Percentiles rank a stretch among this genome's conserved stretches.
Evolutionary conservation across 495 filamentous ascomycete species (phyloP).

Genomic region (Stereocaulon alpinum): DNA sequence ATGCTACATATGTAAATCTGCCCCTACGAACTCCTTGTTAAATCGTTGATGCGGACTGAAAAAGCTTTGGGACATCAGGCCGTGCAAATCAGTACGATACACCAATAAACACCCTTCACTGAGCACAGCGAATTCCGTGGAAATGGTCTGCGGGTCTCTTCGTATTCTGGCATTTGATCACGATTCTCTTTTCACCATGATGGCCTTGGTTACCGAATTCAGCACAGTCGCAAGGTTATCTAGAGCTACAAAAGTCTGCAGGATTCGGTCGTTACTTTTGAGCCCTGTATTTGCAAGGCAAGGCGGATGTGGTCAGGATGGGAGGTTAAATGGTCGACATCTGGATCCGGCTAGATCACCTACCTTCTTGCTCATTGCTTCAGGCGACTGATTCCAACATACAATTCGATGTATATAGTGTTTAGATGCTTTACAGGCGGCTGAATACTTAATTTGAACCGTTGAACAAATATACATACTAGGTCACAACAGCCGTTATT

Average conservation of each 20-base stretch:
- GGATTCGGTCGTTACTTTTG: conserved; percentile 2
- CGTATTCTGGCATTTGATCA: neutral
- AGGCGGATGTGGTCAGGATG: neutral
- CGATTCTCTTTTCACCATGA: conserved; percentile 10
- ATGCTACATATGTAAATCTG: conserved; percentile 1
- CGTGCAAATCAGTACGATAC: neutral
- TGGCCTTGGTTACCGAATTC: conserved; percentile 1
- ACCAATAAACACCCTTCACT: neutral
- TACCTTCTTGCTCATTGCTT: conserved; percentile 4
- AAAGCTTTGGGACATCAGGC: conserved; percentile 11
- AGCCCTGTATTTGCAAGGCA: neutral
- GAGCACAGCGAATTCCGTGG: conserved; percentile 14
- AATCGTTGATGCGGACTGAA: conserved; percentile 4
- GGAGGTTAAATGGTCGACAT: conserved; percentile 3
- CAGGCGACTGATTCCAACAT: neutral
- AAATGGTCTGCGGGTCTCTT: conserved; percentile 2
- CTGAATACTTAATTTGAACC: neutral
- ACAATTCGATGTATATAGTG: conserved; percentile 9
- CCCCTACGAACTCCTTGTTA: neutral
- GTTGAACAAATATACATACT: neutral
- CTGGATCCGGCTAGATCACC: neutral
- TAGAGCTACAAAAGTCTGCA: neutral
- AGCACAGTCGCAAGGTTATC: conserved; percentile 4
- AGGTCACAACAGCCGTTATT: neutral
- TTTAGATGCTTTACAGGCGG: conserved; percentile 2